phyloP scores from a whole-genome alignment of 202 grass and related monocot genomes.

The Zoysia matrella region DNA sequence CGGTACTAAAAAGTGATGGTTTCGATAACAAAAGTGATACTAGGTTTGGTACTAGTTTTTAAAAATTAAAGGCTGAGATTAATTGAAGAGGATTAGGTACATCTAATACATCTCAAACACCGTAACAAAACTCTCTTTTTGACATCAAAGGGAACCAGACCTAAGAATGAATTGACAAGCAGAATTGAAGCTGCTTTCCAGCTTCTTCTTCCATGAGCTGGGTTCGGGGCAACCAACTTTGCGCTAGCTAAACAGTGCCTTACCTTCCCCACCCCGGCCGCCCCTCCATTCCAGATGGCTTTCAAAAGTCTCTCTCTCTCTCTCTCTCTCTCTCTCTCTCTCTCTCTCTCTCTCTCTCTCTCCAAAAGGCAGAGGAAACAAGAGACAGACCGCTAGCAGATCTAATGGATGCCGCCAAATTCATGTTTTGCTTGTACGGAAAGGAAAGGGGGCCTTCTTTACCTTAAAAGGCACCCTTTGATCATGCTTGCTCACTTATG shows the following conservation, averaged over 20 bases:
- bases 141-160: too few relatives aligned
- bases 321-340: too few relatives aligned
- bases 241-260: too few relatives aligned
- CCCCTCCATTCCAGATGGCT: neutral
- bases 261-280: neutral
- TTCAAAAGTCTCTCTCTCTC: neutral
- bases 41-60: too few relatives aligned
- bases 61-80: too few relatives aligned
- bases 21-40: too few relatives aligned
- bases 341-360: too few relatives aligned
- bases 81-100: too few relatives aligned
- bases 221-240: neutral
- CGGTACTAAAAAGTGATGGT: too few relatives aligned
- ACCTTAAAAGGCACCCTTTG: slow-evolving; percentile 5
- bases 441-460: slow-evolving; percentile 41
- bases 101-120: too few relatives aligned
- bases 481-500: slow-evolving; percentile 27
- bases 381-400: slow-evolving; percentile 17
- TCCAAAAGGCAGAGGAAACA: neutral
- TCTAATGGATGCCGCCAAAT: neutral
- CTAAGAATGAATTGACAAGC: too few relatives aligned
- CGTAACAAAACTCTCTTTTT: too few relatives aligned
- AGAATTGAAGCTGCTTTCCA: neutral
- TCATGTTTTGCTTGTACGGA: slow-evolving; percentile 49
- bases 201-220: neutral